A percentile compares a stretch with the other conserved stretches of the same genome.
Evolutionary conservation across 148 eudicot genomes (phyloP).

Genomic region (Rhododendron vialii): DNA sequence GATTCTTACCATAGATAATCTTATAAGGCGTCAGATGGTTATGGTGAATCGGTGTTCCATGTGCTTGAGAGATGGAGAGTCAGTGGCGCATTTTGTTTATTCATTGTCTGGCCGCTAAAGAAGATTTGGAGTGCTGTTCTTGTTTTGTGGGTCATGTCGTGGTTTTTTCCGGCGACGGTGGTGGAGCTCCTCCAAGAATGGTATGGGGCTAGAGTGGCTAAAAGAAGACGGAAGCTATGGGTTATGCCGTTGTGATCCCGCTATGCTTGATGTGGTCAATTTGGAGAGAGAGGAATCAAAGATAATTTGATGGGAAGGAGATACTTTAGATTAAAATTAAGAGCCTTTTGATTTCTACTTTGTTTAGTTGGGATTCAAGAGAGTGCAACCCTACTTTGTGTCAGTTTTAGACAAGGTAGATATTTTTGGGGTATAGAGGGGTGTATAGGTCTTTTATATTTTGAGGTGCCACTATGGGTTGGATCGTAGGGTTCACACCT

Average conservation of each 20-base stretch:
- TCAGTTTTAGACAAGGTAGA: background rate
- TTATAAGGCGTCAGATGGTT: too few relatives aligned
- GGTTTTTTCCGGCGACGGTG: too few relatives aligned
- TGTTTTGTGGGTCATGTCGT: background rate
- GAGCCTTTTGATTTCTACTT: background rate
- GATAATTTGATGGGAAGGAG: background rate
- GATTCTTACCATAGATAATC: too few relatives aligned
- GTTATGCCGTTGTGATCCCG: background rate
- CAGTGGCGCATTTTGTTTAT: background rate
- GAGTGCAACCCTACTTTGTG: background rate
- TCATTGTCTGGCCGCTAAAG: background rate
- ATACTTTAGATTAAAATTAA: background rate
- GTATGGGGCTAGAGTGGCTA: background rate
- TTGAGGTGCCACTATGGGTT: background rate
- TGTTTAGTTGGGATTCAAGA: background rate
- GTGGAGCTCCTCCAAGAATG: background rate
- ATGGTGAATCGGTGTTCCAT: too few relatives aligned
- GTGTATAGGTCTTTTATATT: background rate
- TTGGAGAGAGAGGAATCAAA: background rate
- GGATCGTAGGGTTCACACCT: background rate
- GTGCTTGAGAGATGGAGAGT: background rate
- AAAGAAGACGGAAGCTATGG: background rate
- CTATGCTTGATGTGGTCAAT: background rate
- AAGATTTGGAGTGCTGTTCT: background rate
- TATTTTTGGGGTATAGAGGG: background rate